Base-by-base conservation (phyloP, 768 basidiomycete species). In the Russula vinacea region DNA sequence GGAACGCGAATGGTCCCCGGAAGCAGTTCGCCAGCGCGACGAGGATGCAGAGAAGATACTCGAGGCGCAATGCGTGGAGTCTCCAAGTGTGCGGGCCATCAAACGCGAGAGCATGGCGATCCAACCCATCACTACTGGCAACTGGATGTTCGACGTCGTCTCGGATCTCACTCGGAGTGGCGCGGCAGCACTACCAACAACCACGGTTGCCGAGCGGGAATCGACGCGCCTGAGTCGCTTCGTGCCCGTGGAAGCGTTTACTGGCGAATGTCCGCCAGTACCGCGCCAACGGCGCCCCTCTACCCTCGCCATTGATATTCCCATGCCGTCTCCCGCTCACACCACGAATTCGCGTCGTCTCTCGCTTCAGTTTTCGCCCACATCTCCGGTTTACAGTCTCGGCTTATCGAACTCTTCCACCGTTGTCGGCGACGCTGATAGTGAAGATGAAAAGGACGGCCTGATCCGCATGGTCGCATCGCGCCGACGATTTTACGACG, bases 71-170 rank as follows among this genome's bases (percentile, higher is more conserved):
- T 75, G 80, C 33, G 77, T 78, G n/a, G 69, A n/a, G 71, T 75
- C 49, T 62, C 72, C 62, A 71, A 71, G 60, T 67, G 71, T 22
- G 71, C 70, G 53, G 66, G 67, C 68, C 22, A 58, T 75, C 56
- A 70, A 77, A 60, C 82, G 79, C 49, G 77, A 80, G 61, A 82
- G 80, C 63, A 73, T 81, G 47, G 75, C 74, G 5, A 76, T 84
- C 35, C 82, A 86, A 7, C 85, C 84, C 1, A 71, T 85, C 49
- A 84, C 87, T 0, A 76, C 88, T 26, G 85, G 86, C n/a, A 84
- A 84, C 67, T 92, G 91, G 91, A 91, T 92, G 90, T 83, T 90
- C 62, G 89, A 93, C 42, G 90, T 81, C 62, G 80, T 92, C 40
- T 80, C 84, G 0, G 89, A 89, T 53, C 75, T 91, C 22, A 85